These are phyloP conservation scores for Cyphellophora europaea DNA, from an alignment of 2,329 filamentous ascomycete species.

Conservation along the genomic window DNA sequence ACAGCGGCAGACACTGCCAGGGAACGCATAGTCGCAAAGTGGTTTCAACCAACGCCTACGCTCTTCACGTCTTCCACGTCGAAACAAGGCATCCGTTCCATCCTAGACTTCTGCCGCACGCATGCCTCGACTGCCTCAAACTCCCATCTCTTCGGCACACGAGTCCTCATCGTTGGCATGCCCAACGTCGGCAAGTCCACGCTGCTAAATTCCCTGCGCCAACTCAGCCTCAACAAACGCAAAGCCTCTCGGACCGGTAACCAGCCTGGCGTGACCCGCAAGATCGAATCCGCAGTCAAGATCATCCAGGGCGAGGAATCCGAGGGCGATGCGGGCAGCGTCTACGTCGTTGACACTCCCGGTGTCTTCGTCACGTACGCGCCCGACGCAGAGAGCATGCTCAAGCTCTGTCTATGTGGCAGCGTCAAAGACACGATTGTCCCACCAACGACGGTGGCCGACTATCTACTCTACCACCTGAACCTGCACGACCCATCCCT, in stretches of 20 bases:
- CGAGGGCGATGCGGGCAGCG: constrained; percentile 36
- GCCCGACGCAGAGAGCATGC: constrained; percentile 73
- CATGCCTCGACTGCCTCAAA: constrained; percentile 38
- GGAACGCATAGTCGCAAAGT: constrained; percentile 24
- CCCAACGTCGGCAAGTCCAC: constrained; percentile 96
- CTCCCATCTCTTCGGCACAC: constrained; percentile 63
- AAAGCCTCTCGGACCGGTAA: constrained; percentile 77
- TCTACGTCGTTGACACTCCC: constrained; percentile 85
- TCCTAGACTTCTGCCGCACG: constrained; percentile 36
- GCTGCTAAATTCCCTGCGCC: constrained; percentile 77
- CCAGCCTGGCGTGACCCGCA: constrained; percentile 82
- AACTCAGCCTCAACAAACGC: constrained; percentile 51
- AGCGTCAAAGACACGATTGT: constrained; percentile 87
- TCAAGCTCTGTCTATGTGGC: constrained; percentile 86
- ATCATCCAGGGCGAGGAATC: constrained; percentile 43
- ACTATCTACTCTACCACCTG: constrained; percentile 80
- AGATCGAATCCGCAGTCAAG: constrained; percentile 73
- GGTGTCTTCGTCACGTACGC: constrained; percentile 95
- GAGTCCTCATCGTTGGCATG: constrained; percentile 88
- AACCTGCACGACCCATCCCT: constrained; percentile 56
- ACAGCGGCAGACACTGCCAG: constrained; percentile 28
- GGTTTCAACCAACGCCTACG: constrained; percentile 8
- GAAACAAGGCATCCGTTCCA: not conserved
- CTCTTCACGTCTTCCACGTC: not conserved
- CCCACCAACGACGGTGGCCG: constrained; percentile 65